Conservation (phyloP, 805 yeast genomes). For the Cyberlindnera misumaiensis region DNA sequence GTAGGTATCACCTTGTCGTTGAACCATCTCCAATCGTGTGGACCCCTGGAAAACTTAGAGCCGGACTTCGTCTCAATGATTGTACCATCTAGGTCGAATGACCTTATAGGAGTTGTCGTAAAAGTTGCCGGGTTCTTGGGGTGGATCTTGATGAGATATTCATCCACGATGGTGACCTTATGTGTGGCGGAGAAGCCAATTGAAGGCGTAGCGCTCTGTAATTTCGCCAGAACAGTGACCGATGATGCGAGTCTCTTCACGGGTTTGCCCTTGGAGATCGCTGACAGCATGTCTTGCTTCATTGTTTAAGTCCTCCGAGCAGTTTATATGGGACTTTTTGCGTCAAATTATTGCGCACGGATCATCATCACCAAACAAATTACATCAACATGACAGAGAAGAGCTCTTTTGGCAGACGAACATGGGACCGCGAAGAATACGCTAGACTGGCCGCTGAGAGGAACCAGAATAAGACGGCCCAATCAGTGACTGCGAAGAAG, state of each 20-base stretch:
- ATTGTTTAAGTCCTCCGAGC: not conserved
- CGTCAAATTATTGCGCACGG: not conserved
- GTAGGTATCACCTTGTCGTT: slow-evolving; percentile 24
- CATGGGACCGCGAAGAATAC: slow-evolving; percentile 69
- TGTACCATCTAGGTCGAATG: slow-evolving; percentile 85
- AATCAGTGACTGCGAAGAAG: not conserved
- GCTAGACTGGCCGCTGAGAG: slow-evolving; percentile 37
- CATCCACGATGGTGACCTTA: slow-evolving; percentile 28
- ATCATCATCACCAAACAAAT: not conserved
- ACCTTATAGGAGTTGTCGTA: slow-evolving; percentile 36
- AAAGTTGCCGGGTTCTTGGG: slow-evolving; percentile 23
- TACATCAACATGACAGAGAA: slow-evolving; percentile 1
- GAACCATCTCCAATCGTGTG: slow-evolving; percentile 74
- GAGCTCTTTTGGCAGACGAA: slow-evolving; percentile 47
- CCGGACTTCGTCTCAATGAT: slow-evolving; percentile 63
- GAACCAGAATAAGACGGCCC: slow-evolving; percentile 15
- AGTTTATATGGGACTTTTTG: not conserved
- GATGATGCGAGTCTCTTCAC: no score
- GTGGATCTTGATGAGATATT: slow-evolving; percentile 36
- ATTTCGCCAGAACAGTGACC: no score
- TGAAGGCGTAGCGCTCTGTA: no score
- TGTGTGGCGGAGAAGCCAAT: slow-evolving; percentile 13
- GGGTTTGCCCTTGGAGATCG: slow-evolving; percentile 9
- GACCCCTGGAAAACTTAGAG: slow-evolving; percentile 44
- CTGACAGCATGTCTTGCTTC: slow-evolving; percentile 11